Evolutionary conservation across 2,329 filamentous ascomycete genomes (phyloP).

Genomic region (Pestalotiopsis sp.): DNA sequence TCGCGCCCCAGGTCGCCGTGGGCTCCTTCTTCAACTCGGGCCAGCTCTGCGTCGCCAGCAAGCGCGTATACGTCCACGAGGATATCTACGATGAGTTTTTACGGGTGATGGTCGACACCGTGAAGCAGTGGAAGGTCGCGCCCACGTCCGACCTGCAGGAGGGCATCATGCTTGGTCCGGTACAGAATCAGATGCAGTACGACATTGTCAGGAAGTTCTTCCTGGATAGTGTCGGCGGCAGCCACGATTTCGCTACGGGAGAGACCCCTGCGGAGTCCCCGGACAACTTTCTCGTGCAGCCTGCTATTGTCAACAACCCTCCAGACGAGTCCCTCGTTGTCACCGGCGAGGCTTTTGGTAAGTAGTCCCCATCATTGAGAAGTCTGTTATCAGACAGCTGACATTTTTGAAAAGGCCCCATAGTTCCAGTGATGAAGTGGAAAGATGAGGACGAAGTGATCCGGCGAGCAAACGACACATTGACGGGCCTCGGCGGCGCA

Average conservation of each 20-base stretch:
- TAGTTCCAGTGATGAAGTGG: constrained; percentile 45
- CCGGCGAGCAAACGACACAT: constrained; percentile 46
- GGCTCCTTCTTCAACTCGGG: constrained; percentile 10
- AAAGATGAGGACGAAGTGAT: constrained; percentile 45
- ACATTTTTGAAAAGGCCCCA: constrained; percentile 26
- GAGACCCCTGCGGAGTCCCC: not conserved
- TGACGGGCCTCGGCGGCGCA: constrained; percentile 52
- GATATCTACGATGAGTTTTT: constrained; percentile 35
- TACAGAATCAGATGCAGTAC: constrained; percentile 24
- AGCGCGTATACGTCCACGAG: constrained; percentile 10
- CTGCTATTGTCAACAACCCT: constrained; percentile 25
- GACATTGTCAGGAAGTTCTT: constrained; percentile 25
- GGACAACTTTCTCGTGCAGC: constrained; percentile 16
- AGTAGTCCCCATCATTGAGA: too few species aligned
- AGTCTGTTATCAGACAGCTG: too few species aligned
- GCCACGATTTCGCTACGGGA: constrained; percentile 20
- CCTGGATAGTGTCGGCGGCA: constrained; percentile 19
- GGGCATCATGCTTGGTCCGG: constrained; percentile 18
- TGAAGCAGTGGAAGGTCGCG: constrained; percentile 3
- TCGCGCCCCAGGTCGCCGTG: constrained; percentile 6
- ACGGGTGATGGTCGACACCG: constrained; percentile 39
- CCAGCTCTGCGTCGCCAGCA: constrained; percentile 8
- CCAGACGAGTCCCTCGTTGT: constrained; percentile 24
- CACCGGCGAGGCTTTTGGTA: constrained; percentile 22
- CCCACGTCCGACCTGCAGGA: constrained; percentile 7